Base-by-base conservation (phyloP, 306 rosid genomes). In the Hippophae tibetana region DNA sequence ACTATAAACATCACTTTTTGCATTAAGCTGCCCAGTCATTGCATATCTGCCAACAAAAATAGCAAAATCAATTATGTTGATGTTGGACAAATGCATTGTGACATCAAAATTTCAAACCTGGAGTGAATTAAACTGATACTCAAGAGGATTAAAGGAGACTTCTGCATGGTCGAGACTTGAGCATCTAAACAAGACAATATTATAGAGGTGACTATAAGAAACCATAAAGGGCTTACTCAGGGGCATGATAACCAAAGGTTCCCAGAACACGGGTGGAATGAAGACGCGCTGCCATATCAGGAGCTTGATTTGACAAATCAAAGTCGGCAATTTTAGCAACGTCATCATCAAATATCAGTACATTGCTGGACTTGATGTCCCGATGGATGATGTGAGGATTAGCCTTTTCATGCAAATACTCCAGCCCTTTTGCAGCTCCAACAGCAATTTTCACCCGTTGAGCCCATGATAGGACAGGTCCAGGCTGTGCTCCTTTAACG, bases 251-350 rank as follows among this genome's bases (percentile, higher is more conserved):
- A 60, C 97, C 97, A 67, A 86, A 86, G 66, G 95, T 89, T 69
- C 95, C 97, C 42, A 89, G 93, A 73, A 81, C 97, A 68, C 95
- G 97, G 41, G 97, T 86, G 13, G 97, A 89, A 62, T 86, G 95
- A 69, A 89, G 97, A 51, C 97, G 92, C 23, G 97, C 92, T 50
- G 97, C 95, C 90, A 83, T 86, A 80, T 89, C 97, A 52, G 97
- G 95, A 72, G 97, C 95, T 73, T 89, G 97, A 61, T 89, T 89
- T 71, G 95, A 89, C 77, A 89, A 78, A 81, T 89, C 97, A 74
- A 89, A 89, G 73, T 89, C 97, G 2, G 95, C 92, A 74, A 89
- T 86, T 70, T 89, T 89, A 58, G 95, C 95, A 40, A 89, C 74
- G 65, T 89, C 82, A 49, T 89, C 95, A 60, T 89, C 97, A 66